Evolutionary conservation across 805 yeast genomes (phyloP).

Genomic region (Debaryomyces hansenii): DNA sequence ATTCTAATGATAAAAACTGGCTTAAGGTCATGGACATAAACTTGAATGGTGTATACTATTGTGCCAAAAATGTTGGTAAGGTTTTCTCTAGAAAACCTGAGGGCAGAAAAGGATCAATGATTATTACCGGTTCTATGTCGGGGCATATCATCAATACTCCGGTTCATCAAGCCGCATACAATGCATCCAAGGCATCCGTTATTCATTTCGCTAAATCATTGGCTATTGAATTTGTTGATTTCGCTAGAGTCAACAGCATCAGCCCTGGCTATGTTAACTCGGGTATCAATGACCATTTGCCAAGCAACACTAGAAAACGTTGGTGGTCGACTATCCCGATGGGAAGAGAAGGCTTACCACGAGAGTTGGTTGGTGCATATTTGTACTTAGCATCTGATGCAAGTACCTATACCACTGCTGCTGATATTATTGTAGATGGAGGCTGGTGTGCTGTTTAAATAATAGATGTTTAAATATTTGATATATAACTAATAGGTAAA

Average conservation of each 20-base stretch:
- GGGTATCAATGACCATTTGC: slow-evolving; percentile 16
- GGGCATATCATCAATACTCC: slow-evolving; percentile 40
- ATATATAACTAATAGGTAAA: not conserved
- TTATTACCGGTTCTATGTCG: slow-evolving; percentile 39
- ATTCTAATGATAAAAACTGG: slow-evolving; percentile 21
- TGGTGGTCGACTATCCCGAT: slow-evolving; percentile 31
- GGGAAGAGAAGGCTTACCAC: slow-evolving; percentile 31
- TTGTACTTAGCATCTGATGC: slow-evolving; percentile 32
- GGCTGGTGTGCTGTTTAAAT: slow-evolving; percentile 17
- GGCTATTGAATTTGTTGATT: slow-evolving; percentile 44
- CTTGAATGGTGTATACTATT: slow-evolving; percentile 31
- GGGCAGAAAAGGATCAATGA: slow-evolving; percentile 16
- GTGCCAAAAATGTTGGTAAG: slow-evolving; percentile 28
- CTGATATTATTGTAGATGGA: slow-evolving; percentile 30
- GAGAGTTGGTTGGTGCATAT: slow-evolving; percentile 33
- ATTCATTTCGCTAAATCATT: slow-evolving; percentile 36
- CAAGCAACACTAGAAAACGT: slow-evolving; percentile 17
- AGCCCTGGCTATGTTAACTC: slow-evolving; percentile 29
- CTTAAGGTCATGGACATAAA: slow-evolving; percentile 25
- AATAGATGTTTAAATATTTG: not conserved
- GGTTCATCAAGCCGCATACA: slow-evolving; percentile 39
- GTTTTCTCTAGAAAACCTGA: slow-evolving; percentile 18
- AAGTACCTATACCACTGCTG: slow-evolving; percentile 30
- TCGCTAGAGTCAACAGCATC: slow-evolving; percentile 36
- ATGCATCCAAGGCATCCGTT: slow-evolving; percentile 40